Evolutionary conservation across 2,329 filamentous ascomycete genomes (phyloP), one percentile per base, ranked within the genome.

Genomic region (Phaeosphaeriaceae sp.): DNA sequence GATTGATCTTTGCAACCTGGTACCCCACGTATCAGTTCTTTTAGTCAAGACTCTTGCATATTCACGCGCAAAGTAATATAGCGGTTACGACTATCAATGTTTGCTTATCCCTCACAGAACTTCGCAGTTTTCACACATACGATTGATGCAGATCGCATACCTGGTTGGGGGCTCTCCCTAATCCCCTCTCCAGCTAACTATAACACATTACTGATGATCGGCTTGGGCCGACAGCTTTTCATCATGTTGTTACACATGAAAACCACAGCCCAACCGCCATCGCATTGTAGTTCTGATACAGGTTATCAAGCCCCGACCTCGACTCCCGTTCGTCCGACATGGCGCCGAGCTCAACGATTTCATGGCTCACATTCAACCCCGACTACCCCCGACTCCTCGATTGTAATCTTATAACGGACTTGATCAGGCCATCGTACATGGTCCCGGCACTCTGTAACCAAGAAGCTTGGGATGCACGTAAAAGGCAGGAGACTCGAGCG

Each of bases 291-390:
- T 45, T 22, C 53, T 47, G 3, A 51, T 22, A 51, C 20, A 44
- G 22, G 49, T 20, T 45, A 59, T 54, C 22, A 19, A 42, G 24
- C 53, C 58, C 53, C 58, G 22, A 51, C 27, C 41, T 20, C 21
- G 10, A 10, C n/a, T 51, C 53, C 49, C 20, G 36, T 54, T 46
- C 25, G 47, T 50, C 57, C 57, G 57, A 51, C 53, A 56, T 54
- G 57, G 47, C 46, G 53, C 57, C 57, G 57, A 56, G 53, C 53
- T 48, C 21, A 46, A 47, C 47, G n/a, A 17, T 7, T 5, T n/a
- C 15, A n/a, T 40, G n/a, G 13, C 17, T 40, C 36, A 40, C 36
- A 40, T n/a, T 40, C 15, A n/a, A 2, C 15, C 17, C 36, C 36
- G 36, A 40, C 17, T 40, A n/a, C 3, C 36, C 36, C 36, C 36